A percentile compares a stretch with the other conserved stretches of the same genome.
phyloP scores from a whole-genome alignment of 139 green algal genomes.

The Coccomyxa sp. region DNA sequence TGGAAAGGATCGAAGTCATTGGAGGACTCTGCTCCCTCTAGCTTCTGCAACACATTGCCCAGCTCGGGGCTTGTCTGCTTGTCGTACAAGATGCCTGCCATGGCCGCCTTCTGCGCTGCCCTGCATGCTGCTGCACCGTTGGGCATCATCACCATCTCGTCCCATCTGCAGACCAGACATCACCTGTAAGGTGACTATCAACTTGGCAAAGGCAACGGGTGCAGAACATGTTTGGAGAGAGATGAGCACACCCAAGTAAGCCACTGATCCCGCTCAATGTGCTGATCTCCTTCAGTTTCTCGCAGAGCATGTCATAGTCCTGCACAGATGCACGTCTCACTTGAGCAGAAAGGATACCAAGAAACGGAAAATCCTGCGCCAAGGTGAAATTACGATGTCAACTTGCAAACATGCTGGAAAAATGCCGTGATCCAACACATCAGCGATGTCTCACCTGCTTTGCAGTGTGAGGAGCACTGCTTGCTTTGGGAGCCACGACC shows the following conservation, averaged over 20 bases:
- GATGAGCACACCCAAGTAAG: slow-evolving; percentile 73
- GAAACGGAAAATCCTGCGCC: neutral
- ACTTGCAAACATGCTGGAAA: no score
- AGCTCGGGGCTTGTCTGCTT: slow-evolving; percentile 44
- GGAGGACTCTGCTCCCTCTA: slow-evolving; percentile 20
- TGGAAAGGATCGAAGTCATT: slow-evolving; percentile 2
- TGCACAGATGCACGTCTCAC: neutral
- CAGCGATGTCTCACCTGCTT: neutral
- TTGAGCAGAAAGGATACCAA: no score
- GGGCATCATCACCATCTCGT: slow-evolving; percentile 69
- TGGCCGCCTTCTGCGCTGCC: slow-evolving; percentile 63
- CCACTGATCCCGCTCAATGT: slow-evolving; percentile 56
- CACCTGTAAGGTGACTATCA: neutral
- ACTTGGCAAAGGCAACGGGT: neutral
- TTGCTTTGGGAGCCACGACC: neutral
- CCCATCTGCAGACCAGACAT: neutral
- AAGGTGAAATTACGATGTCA: neutral
- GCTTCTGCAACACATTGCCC: slow-evolving; percentile 41
- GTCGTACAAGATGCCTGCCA: slow-evolving; percentile 79
- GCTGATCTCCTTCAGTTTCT: slow-evolving; percentile 66
- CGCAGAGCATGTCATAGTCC: slow-evolving; percentile 49
- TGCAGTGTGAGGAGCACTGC: neutral
- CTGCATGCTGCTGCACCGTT: slow-evolving; percentile 41
- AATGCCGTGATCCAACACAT: neutral
- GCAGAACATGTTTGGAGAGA: slow-evolving; percentile 4